Percentiles rank a stretch among this genome's conserved stretches.
Evolutionary conservation across 2,329 filamentous ascomycete genomes (phyloP).

Genomic region (Monilinia vaccinii-corymbosi): DNA sequence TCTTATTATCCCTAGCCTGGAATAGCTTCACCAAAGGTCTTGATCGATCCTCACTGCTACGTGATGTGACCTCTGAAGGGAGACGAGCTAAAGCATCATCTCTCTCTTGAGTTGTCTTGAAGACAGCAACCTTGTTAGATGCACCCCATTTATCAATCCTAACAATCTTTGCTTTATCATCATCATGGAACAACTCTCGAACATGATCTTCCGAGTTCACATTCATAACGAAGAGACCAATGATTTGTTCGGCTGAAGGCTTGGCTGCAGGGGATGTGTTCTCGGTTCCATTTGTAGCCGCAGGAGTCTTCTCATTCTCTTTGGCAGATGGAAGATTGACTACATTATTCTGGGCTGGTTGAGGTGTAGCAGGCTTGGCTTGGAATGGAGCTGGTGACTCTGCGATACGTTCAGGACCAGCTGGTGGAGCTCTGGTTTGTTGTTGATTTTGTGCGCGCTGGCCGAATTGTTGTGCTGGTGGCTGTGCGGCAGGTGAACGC

Average conservation of each 20-base stretch:
- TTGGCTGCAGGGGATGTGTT: constrained; percentile 52
- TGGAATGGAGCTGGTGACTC: constrained; percentile 27
- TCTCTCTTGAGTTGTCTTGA: constrained; percentile 70
- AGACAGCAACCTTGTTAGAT: constrained; percentile 78
- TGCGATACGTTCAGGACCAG: constrained; percentile 24
- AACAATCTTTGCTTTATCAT: constrained; percentile 73
- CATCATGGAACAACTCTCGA: constrained; percentile 70
- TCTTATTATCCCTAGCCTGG: constrained; percentile 53
- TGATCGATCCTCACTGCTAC: constrained; percentile 58
- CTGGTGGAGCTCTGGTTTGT: constrained; percentile 24
- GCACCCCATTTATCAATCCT: constrained; percentile 71
- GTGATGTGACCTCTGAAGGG: constrained; percentile 67
- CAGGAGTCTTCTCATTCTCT: constrained; percentile 46
- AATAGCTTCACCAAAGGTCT: constrained; percentile 80
- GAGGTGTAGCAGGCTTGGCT: constrained; percentile 40
- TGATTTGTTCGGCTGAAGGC: constrained; percentile 55
- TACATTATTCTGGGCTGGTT: constrained; percentile 31
- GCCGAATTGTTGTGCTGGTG: constrained; percentile 22
- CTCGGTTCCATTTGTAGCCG: constrained; percentile 37
- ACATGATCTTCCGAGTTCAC: constrained; percentile 76
- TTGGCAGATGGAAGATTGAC: constrained; percentile 34
- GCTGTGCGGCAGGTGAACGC: constrained; percentile 22
- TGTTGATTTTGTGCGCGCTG: constrained; percentile 25
- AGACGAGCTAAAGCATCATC: constrained; percentile 68
- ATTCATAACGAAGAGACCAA: constrained; percentile 85